Evolutionary conservation across 495 filamentous ascomycete species (phyloP).

Genomic region (Penicillium silybi): DNA sequence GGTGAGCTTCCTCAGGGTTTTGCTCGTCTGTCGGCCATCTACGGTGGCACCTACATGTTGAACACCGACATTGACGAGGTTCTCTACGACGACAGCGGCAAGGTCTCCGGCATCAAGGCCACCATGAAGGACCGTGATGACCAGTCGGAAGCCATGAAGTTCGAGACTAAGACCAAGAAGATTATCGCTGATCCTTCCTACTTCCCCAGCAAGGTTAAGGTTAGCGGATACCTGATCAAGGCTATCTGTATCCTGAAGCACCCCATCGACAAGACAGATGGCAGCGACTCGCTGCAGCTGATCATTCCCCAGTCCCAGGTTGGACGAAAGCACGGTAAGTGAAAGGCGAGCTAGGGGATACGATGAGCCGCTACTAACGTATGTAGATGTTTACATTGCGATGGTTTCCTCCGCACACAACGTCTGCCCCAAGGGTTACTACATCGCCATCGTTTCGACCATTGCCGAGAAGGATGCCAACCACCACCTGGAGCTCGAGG

Average conservation of each 20-base stretch:
- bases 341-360: not conserved
- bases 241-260: slow-evolving; percentile 98
- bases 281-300: slow-evolving; percentile 86
- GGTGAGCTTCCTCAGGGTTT: slow-evolving; percentile 98
- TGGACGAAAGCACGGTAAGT: slow-evolving; percentile 84
- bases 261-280: slow-evolving; percentile 82
- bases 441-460: slow-evolving; percentile 96
- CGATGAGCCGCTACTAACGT: slow-evolving; percentile 18
- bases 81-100: slow-evolving; percentile 63
- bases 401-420: slow-evolving; percentile 95
- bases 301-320: slow-evolving; percentile 98
- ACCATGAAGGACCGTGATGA: slow-evolving; percentile 85
- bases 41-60: slow-evolving; percentile 98
- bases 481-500: slow-evolving; percentile 91
- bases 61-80: slow-evolving; percentile 92
- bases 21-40: slow-evolving; percentile 93
- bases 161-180: slow-evolving; percentile 92
- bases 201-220: slow-evolving; percentile 83
- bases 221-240: slow-evolving; percentile 84
- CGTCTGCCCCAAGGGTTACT: slow-evolving; percentile 98
- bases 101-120: slow-evolving; percentile 90
- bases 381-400: slow-evolving; percentile 92
- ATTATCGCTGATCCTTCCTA: slow-evolving; percentile 96
- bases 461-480: slow-evolving; percentile 90
- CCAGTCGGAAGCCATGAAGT: slow-evolving; percentile 80